Evolutionary conservation across 306 rosid species (phyloP).

Genomic region (Pueraria montana): DNA sequence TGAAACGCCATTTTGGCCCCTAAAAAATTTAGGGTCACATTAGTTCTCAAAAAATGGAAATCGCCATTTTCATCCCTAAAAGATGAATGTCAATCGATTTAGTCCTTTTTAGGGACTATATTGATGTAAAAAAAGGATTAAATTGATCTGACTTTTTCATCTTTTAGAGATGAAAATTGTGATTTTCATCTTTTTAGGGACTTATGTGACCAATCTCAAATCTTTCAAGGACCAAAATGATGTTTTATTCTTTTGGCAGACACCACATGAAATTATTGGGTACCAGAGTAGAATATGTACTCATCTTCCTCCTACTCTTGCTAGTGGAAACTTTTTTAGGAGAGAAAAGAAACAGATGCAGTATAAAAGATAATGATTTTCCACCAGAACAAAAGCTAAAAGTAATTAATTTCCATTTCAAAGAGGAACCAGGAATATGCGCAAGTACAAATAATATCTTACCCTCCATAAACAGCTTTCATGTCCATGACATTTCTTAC

Average conservation of each 20-base stretch:
- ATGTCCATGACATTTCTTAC: slow-evolving; percentile 92
- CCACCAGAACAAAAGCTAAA: not conserved
- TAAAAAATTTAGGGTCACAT: not conserved
- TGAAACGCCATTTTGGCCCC: not conserved
- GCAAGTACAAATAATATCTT: slow-evolving; percentile 48
- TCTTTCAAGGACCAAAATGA: not conserved
- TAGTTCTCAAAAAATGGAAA: not conserved
- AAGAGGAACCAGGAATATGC: slow-evolving; percentile 33
- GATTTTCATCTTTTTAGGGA: not conserved
- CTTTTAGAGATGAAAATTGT: not conserved
- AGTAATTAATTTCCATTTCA: slow-evolving; percentile 1
- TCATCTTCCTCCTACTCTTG: slow-evolving; percentile 22
- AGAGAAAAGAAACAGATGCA: not conserved
- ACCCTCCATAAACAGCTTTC: slow-evolving; percentile 94
- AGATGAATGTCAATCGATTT: not conserved
- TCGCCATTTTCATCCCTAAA: not conserved
- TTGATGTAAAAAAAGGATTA: not conserved
- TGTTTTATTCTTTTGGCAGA: not conserved
- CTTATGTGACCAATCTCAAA: not conserved
- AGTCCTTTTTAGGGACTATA: not conserved
- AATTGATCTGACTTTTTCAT: not conserved
- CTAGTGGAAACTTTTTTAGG: not conserved
- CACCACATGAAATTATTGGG: slow-evolving; percentile 19
- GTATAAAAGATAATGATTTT: not conserved
- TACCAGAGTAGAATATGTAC: slow-evolving; percentile 13